Percentiles rank a stretch among this genome's conserved stretches.
Conservation (phyloP, 768 basidiomycete species). For the Leccinellum luteum region DNA sequence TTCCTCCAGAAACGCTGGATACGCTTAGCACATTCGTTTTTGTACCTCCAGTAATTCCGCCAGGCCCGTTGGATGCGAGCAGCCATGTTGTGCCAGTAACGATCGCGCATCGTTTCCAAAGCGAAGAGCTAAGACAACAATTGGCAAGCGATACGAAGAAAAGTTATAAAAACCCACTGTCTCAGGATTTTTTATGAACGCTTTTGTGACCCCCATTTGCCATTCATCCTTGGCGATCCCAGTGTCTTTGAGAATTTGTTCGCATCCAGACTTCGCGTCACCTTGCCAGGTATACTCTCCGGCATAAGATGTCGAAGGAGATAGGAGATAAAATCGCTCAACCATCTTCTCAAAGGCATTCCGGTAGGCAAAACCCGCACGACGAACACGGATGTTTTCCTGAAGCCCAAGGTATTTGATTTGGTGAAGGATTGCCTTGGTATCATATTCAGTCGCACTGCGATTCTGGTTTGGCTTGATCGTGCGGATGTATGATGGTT, state of each 20-base stretch:
- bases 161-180: slow-evolving; percentile 54
- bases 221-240: slow-evolving; percentile 97
- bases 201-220: slow-evolving; percentile 99
- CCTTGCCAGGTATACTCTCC: slow-evolving; percentile 98
- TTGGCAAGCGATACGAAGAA: not conserved
- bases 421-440: slow-evolving; percentile 94
- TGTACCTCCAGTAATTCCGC: slow-evolving; percentile 94
- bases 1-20: slow-evolving; percentile 99
- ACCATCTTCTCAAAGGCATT: slow-evolving; percentile 99
- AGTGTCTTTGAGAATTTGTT: slow-evolving; percentile 89
- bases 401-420: slow-evolving; percentile 98
- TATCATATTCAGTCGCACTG: slow-evolving; percentile 87
- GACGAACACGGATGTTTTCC: slow-evolving; percentile 96
- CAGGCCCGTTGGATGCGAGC: slow-evolving; percentile 93
- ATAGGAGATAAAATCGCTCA: slow-evolving; percentile 94
- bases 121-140: slow-evolving; percentile 77
- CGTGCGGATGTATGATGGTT: slow-evolving; percentile 97
- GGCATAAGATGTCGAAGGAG: slow-evolving; percentile 93
- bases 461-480: slow-evolving; percentile 99
- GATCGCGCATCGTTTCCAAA: slow-evolving; percentile 96
- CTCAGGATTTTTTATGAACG: slow-evolving; percentile 99
- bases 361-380: slow-evolving; percentile 97
- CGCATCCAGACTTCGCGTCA: slow-evolving; percentile 86
- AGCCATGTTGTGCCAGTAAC: slow-evolving; percentile 99
- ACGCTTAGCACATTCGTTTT: slow-evolving; percentile 89